Evolutionary conservation across 352 stramenopile genomes (phyloP).

Genomic region (Phytophthora megakarya): DNA sequence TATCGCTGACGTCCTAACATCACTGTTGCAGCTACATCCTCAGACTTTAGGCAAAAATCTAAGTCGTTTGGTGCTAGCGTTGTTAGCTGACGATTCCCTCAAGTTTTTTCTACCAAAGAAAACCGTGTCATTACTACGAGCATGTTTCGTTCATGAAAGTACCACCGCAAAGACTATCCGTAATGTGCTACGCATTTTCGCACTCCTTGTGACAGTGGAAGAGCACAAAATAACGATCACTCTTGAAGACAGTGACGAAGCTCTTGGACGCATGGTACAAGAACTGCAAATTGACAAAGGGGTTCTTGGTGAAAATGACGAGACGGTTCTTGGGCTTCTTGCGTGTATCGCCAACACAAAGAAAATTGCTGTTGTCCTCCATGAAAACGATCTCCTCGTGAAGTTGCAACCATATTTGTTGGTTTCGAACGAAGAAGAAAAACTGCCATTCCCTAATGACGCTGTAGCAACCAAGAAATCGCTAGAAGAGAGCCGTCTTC

Average conservation of each 20-base stretch:
- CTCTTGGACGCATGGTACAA: constrained; percentile 50
- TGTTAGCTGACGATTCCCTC: constrained; percentile 76
- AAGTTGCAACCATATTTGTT: constrained; percentile 50
- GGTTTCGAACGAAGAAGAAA: constrained; percentile 6
- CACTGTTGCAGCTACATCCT: constrained; percentile 63
- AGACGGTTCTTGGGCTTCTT: constrained; percentile 49
- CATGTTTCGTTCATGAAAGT: constrained; percentile 51
- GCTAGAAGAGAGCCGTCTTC: constrained; percentile 8
- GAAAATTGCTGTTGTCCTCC: constrained; percentile 55
- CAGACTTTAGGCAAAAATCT: constrained; percentile 65
- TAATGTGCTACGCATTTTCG: constrained; percentile 69
- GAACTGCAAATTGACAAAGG: constrained; percentile 45
- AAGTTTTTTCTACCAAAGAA: constrained; percentile 87
- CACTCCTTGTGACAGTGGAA: constrained; percentile 60
- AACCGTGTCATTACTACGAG: constrained; percentile 62
- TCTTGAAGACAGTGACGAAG: constrained; percentile 69
- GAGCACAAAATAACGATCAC: constrained; percentile 79
- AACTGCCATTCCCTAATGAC: constrained; percentile 6
- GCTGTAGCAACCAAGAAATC: background rate
- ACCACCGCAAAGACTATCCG: constrained; percentile 60
- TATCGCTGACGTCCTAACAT: constrained; percentile 68
- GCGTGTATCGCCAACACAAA: constrained; percentile 42
- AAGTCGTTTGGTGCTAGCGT: constrained; percentile 55
- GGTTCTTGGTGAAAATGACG: constrained; percentile 43
- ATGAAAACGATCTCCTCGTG: constrained; percentile 60